Base-by-base conservation (phyloP, 805 yeast genomes). In the Saccharomycopsis vini region DNA sequence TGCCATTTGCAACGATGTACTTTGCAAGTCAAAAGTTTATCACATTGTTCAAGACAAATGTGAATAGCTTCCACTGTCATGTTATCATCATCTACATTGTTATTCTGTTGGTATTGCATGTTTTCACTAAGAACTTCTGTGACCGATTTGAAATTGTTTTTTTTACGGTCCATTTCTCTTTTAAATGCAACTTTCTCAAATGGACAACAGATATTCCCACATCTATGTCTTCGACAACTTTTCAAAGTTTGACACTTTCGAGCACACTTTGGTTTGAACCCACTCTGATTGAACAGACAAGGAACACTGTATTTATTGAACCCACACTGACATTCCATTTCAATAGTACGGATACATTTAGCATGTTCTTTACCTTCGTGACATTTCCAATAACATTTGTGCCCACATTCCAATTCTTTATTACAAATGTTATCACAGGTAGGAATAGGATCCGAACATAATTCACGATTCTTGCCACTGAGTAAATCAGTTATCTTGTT, bases 161-260 rank as follows among this genome's bases (percentile, higher is more conserved):
- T 72, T 53, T 69, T 71, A 43, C 67, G 64, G 44, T 30, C 60
- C 45, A 63, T 69, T 62, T 58, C 88, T 57, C 75, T 54, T 37
- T 54, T 46, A 45, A 61, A 54, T 2, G 92, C 95, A 3, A 59
- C 52, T 26, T 71, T 74, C 55, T 83, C 90, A 48, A 66, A 79
- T 10, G 71, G 64, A 59, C 97, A 88, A 59, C 97, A 88, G 13
- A 66, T 61, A 10, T 66, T 69, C 15, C 68, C 60, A 60, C 95
- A 92, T 49, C 79, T 69, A 62, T 88, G 97, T 47, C 86, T 75
- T 48, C 90, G 75, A 59, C 97, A 88, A 48, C 78, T 82, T 60
- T 83, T 69, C 39, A 79, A 61, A 0, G 87, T 83, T 36, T 77
- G 73, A 60, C 96, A 89, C 56, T 79, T 80, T 40, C 78, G 76